These are phyloP conservation scores for Podaxis mareebaensis DNA, from an alignment of 768 basidiomycete genomes.

Conservation along the genomic window DNA sequence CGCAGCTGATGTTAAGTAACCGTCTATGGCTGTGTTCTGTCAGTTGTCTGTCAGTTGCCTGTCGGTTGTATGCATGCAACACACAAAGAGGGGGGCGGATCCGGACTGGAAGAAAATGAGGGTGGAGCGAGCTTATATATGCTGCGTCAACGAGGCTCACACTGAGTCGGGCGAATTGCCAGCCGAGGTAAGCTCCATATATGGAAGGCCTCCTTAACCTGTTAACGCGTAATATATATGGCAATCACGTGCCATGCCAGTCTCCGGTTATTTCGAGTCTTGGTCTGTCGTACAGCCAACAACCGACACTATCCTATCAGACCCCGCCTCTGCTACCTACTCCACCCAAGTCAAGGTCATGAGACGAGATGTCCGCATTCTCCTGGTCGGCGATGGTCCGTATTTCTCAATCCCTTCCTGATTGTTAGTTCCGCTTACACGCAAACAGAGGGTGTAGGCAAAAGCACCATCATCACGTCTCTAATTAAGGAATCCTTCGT, in stretches of 20 bases:
- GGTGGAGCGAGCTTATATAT: background rate
- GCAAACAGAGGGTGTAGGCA: slow-evolving; percentile 88
- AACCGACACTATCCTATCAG: background rate
- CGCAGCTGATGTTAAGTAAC: too few species aligned
- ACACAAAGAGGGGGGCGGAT: too few species aligned
- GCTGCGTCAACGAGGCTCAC: background rate
- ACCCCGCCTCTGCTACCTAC: background rate
- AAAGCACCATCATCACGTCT: slow-evolving; percentile 95
- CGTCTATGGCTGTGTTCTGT: too few species aligned
- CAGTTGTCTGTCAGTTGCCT: too few species aligned
- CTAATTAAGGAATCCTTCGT: slow-evolving; percentile 96
- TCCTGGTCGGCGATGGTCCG: slow-evolving; percentile 92
- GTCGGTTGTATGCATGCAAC: too few species aligned
- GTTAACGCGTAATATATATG: slow-evolving; percentile 1
- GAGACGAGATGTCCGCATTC: slow-evolving; percentile 92
- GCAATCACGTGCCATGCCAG: background rate
- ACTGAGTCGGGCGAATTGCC: background rate
- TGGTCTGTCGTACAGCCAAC: background rate
- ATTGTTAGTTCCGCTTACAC: slow-evolving; percentile 15
- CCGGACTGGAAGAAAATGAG: background rate
- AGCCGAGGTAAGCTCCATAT: background rate
- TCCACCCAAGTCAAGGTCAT: slow-evolving; percentile 37
- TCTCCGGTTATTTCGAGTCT: slow-evolving; percentile 2
- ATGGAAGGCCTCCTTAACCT: background rate
- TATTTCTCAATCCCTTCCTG: slow-evolving; percentile 6